Conservation (phyloP, 805 yeast genomes). For the Cyberlindnera mrakii region DNA sequence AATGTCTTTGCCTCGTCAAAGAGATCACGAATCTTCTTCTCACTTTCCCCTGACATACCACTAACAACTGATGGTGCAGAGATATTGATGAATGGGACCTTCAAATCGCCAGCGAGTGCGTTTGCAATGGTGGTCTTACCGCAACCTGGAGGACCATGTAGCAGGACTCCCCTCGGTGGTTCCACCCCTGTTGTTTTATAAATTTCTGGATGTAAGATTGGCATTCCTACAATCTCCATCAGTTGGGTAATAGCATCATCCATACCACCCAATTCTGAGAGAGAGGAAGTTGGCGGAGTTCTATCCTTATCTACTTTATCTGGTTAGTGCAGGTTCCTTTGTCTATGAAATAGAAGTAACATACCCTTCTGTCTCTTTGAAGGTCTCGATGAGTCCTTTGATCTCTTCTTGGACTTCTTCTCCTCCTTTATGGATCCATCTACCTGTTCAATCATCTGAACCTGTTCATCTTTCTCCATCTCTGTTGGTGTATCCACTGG, state of each 20-base stretch:
- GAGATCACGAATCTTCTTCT: constrained; percentile 85
- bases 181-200: constrained; percentile 84
- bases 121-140: constrained; percentile 96
- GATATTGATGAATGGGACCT: constrained; percentile 85
- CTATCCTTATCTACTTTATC: constrained; percentile 42
- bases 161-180: constrained; percentile 87
- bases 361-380: constrained; percentile 35
- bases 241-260: constrained; percentile 79
- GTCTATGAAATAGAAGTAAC: constrained; percentile 6
- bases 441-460: constrained; percentile 10
- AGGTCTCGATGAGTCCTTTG: constrained; percentile 34
- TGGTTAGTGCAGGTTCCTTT: constrained; percentile 23
- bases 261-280: constrained; percentile 84
- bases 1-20: constrained; percentile 85
- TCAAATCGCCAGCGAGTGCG: constrained; percentile 90
- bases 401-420: constrained; percentile 42
- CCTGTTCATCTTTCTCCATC: constrained; percentile 5
- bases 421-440: constrained; percentile 20
- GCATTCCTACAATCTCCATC: constrained; percentile 87
- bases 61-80: constrained; percentile 96
- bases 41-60: constrained; percentile 99
- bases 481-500: constrained; percentile 5
- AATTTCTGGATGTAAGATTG: constrained; percentile 90
- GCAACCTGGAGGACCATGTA: constrained; percentile 99
- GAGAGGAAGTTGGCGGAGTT: constrained; percentile 60